A percentile compares a stretch with the other conserved stretches of the same genome.
Evolutionary conservation across 768 basidiomycete genomes (phyloP).

Genomic region (Hortiboletus campestris): DNA sequence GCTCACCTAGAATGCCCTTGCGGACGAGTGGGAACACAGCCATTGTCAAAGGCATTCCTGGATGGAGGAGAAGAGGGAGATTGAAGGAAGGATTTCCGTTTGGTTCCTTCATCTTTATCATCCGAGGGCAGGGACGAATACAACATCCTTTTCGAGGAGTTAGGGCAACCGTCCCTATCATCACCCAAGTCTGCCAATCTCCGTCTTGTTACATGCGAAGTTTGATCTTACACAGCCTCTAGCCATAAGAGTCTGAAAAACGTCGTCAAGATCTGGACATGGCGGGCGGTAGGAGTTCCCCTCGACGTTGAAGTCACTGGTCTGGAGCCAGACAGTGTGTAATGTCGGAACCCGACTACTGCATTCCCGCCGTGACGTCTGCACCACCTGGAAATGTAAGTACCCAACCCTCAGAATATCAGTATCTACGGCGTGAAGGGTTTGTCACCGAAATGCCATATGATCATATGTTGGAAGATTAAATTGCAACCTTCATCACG

Average conservation of each 20-base stretch:
- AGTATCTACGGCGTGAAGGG: neutral
- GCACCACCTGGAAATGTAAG: neutral
- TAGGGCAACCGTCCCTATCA: neutral
- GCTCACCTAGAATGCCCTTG: constrained; percentile 22
- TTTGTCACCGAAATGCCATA: neutral
- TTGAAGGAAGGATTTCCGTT: neutral
- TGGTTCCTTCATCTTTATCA: constrained; percentile 11
- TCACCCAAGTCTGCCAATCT: too few species aligned
- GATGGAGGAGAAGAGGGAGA: neutral
- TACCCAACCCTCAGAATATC: neutral
- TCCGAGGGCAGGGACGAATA: neutral
- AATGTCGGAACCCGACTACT: neutral
- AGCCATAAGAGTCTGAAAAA: neutral
- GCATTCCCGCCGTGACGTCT: neutral
- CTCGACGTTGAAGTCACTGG: neutral
- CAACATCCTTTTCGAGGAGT: neutral
- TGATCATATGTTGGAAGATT: neutral
- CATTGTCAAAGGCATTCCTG: constrained; percentile 10
- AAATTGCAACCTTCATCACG: neutral
- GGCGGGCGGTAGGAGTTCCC: neutral
- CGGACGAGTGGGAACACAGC: constrained; percentile 13
- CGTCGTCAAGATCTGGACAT: neutral
- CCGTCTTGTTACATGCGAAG: neutral
- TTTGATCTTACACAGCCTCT: neutral
- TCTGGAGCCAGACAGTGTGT: neutral